phyloP scores from a whole-genome alignment of 768 basidiomycete species.

The Butyriboletus loyo region DNA sequence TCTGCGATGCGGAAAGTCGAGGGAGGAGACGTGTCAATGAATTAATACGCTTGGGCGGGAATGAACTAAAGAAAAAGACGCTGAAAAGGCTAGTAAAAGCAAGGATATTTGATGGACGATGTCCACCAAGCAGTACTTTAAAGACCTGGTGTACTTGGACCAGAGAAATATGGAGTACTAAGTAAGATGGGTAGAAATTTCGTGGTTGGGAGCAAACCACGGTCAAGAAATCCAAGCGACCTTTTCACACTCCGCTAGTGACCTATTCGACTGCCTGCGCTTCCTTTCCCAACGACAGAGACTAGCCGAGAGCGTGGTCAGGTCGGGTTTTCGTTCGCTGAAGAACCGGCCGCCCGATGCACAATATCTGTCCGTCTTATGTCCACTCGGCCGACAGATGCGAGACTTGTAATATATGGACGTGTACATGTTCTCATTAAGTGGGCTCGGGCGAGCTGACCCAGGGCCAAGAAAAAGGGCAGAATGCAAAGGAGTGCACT shows the following conservation, averaged over 20 bases:
- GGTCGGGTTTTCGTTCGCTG: too few relatives aligned
- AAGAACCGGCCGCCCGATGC: constrained; percentile 3
- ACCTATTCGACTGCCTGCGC: constrained; percentile 4
- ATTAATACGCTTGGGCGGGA: constrained; percentile 32
- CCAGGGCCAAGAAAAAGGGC: constrained; percentile 9
- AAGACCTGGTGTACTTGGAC: constrained; percentile 32
- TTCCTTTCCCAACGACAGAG: constrained; percentile 31
- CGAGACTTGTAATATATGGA: constrained; percentile 14
- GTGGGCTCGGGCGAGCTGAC: constrained; percentile 3
- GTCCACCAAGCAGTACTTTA: constrained; percentile 34
- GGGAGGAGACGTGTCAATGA: constrained; percentile 22
- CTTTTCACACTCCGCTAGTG: constrained; percentile 35
- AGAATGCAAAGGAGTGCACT: constrained; percentile 11
- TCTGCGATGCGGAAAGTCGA: constrained; percentile 25
- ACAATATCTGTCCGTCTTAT: background rate
- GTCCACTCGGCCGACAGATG: background rate
- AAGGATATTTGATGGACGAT: constrained; percentile 31
- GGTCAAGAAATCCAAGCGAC: constrained; percentile 23
- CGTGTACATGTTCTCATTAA: constrained; percentile 20
- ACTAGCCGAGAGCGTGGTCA: too few relatives aligned
- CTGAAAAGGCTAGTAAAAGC: constrained; percentile 22
- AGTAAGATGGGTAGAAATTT: constrained; percentile 37
- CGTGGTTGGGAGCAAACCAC: constrained; percentile 30
- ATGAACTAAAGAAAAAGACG: constrained; percentile 20
- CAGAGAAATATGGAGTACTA: constrained; percentile 37